These are phyloP conservation scores for Leccinum pachyderme DNA, from an alignment of 1,284 basidiomycete species.

Conservation along the genomic window DNA sequence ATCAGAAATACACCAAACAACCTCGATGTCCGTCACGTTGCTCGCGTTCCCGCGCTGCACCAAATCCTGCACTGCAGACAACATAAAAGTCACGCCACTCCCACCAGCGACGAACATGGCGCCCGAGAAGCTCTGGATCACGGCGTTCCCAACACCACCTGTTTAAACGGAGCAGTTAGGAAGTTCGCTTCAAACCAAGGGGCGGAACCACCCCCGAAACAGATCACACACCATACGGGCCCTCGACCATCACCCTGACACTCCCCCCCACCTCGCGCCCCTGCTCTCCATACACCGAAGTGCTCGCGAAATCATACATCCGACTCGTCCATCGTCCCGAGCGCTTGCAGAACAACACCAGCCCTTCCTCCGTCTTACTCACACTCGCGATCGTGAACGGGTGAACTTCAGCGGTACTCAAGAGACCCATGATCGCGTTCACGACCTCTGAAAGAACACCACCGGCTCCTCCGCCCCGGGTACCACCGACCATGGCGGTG, in stretches of 20 bases:
- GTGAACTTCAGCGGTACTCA: constrained; percentile 63
- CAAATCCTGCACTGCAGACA: constrained; percentile 64
- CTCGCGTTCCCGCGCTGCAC: constrained; percentile 47
- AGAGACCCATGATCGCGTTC: constrained; percentile 31
- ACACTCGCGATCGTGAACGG: constrained; percentile 76
- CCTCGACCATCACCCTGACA: constrained; percentile 65
- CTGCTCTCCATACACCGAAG: constrained; percentile 38
- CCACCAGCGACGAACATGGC: constrained; percentile 70
- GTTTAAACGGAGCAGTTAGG: not conserved
- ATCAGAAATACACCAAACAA: constrained; percentile 69
- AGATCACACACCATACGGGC: constrained; percentile 60
- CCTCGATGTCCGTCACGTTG: constrained; percentile 57
- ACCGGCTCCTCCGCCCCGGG: not conserved
- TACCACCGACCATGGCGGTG: constrained; percentile 39
- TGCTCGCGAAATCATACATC: constrained; percentile 55
- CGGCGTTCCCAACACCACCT: constrained; percentile 37
- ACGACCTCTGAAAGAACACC: not conserved
- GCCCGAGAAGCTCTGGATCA: constrained; percentile 63
- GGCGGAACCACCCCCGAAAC: not conserved
- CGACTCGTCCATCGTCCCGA: constrained; percentile 62
- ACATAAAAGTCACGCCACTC: constrained; percentile 69
- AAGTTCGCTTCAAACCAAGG: not conserved
- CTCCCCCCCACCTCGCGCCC: constrained; percentile 39
- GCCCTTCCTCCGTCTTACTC: constrained; percentile 44
- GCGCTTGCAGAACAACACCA: constrained; percentile 63